Evolutionary conservation across 2,329 filamentous ascomycete genomes (phyloP).

Genomic region (Talaromyces amestolkiae): DNA sequence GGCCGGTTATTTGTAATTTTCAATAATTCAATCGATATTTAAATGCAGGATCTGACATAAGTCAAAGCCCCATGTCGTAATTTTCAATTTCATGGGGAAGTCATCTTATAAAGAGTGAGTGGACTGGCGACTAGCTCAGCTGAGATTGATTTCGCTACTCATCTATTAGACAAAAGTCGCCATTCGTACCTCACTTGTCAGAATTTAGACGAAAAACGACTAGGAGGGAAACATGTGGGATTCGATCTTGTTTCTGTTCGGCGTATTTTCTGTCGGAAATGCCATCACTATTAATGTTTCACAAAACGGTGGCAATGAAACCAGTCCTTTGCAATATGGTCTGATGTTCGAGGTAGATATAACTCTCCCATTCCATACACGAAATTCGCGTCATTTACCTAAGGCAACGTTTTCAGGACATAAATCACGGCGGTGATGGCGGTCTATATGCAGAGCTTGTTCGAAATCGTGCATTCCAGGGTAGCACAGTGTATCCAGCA

Average conservation of each 20-base stretch:
- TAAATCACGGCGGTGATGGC: constrained; percentile 63
- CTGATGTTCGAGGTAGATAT: constrained; percentile 42
- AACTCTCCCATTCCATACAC: background rate
- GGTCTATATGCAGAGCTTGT: constrained; percentile 71
- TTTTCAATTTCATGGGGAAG: background rate
- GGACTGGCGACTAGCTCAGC: background rate
- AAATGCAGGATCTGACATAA: background rate
- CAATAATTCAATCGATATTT: background rate
- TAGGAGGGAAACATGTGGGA: background rate
- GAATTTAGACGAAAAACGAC: background rate
- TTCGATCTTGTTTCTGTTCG: background rate
- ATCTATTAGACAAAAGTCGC: background rate
- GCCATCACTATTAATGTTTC: constrained; percentile 13
- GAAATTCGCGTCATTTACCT: background rate
- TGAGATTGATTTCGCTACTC: background rate
- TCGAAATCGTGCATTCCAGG: constrained; percentile 68
- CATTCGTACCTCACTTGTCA: background rate
- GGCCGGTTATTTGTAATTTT: background rate
- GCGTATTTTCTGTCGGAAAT: background rate
- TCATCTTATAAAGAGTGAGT: background rate
- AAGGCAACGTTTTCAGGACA: background rate
- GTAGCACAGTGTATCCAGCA: constrained; percentile 20
- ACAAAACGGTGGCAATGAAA: constrained; percentile 37
- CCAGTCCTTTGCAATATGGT: constrained; percentile 42
- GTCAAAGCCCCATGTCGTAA: background rate